phyloP scores from a whole-genome alignment of 2,329 filamentous ascomycete genomes.

The Pyrenophora seminiperda region DNA sequence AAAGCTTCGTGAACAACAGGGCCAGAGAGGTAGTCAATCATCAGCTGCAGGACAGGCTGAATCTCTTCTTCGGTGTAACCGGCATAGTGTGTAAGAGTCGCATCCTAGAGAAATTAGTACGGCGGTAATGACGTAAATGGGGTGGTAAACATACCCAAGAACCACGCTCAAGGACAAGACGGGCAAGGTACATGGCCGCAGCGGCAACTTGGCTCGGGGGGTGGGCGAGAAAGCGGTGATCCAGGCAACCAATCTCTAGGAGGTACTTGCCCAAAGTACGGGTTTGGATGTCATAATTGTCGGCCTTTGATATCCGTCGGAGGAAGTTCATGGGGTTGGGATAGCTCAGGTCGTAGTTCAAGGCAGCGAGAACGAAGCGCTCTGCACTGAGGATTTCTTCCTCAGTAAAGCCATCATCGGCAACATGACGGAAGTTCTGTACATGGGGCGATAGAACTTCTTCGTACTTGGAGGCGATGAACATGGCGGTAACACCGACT shows the following conservation, averaged over 20 bases:
- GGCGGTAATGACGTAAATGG: not conserved
- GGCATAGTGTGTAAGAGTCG: constrained; percentile 85
- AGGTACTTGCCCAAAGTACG: constrained; percentile 97
- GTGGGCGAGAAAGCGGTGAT: constrained; percentile 90
- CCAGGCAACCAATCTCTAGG: constrained; percentile 93
- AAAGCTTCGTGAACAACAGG: constrained; percentile 95
- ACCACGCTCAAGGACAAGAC: constrained; percentile 86
- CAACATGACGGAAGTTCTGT: constrained; percentile 94
- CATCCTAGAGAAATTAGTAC: constrained; percentile 63
- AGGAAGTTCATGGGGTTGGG: constrained; percentile 99
- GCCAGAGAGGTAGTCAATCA: constrained; percentile 94
- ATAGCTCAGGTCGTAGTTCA: constrained; percentile 97
- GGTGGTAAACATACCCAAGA: constrained; percentile 72
- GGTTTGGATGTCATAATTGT: constrained; percentile 98
- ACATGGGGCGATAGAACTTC: constrained; percentile 97
- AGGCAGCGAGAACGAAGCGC: constrained; percentile 85
- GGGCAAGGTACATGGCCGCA: constrained; percentile 91
- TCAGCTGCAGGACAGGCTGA: constrained; percentile 85
- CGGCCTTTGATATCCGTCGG: constrained; percentile 96
- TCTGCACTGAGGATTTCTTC: constrained; percentile 97
- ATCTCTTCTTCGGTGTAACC: constrained; percentile 94
- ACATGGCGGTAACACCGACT: constrained; percentile 98
- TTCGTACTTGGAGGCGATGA: constrained; percentile 98
- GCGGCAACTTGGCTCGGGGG: constrained; percentile 90
- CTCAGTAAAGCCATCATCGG: constrained; percentile 94